phyloP scores from a whole-genome alignment of 306 rosid species.

The Canavalia ensiformis region DNA sequence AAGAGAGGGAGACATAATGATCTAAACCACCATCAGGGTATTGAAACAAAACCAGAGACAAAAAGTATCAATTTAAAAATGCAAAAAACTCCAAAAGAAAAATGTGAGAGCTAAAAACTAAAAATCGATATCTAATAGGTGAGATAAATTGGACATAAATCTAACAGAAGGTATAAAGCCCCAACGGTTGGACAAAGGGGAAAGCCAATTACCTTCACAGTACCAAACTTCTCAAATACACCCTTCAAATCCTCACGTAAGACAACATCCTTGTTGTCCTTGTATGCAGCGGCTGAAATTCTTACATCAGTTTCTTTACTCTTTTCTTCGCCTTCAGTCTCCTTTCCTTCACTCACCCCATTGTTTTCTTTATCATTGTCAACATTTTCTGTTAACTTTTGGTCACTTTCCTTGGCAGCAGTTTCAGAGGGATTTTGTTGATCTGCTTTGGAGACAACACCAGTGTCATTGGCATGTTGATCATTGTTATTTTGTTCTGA shows the following conservation, averaged over 20 bases:
- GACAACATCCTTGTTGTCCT: conserved; percentile 72
- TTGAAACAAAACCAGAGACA: conserved; percentile 6
- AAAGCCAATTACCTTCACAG: conserved; percentile 68
- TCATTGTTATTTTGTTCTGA: conserved; percentile 51
- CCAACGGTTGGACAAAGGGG: background rate
- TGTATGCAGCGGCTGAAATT: conserved; percentile 54
- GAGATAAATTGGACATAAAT: background rate
- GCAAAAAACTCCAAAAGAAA: background rate
- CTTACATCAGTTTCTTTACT: conserved; percentile 58
- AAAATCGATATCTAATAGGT: background rate
- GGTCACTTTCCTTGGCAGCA: conserved; percentile 39
- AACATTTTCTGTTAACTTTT: conserved; percentile 46
- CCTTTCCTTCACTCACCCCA: conserved; percentile 53
- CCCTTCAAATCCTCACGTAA: conserved; percentile 83
- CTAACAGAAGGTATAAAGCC: background rate
- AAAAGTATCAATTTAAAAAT: background rate
- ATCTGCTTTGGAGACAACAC: conserved; percentile 43
- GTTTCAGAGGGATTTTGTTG: conserved; percentile 49
- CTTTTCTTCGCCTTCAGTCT: conserved; percentile 59
- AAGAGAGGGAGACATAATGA: background rate
- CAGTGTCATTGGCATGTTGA: conserved; percentile 47
- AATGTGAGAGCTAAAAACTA: too few relatives aligned
- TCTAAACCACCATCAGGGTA: background rate
- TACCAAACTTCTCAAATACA: conserved; percentile 79
- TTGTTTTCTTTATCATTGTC: conserved; percentile 52